Base-by-base conservation (phyloP, 305 asterid species). In the Caryopteris hybrid region DNA sequence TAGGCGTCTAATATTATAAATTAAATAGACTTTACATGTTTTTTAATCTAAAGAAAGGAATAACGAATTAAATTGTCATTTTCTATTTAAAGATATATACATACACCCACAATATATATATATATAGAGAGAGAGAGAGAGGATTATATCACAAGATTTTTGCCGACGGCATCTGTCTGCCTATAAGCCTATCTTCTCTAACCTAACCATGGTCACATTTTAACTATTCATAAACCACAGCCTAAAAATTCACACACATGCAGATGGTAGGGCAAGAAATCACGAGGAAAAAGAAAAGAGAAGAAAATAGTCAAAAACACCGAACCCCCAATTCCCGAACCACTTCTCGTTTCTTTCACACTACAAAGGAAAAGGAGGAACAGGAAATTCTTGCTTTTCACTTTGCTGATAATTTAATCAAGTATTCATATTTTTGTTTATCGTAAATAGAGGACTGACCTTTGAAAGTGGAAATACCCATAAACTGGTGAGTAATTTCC, bases 161-260 rank as follows among this genome's bases (percentile, higher is more conserved):
- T 55, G 77, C 79, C 76, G 68, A 73, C 70, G 58, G 43, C 66
- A 6, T 10, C 10, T 29, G 3, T 20, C 54, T 47, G 1, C 2
- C 10, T 2, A 36, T 6, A 36, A 36, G 41, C 11, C 41, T 36
- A 36, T 36, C 41, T 36, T 29, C 14, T 14, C 31, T 52, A 78
- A 78, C 81, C 74, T 70, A 68, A 86, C 88, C 80, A 82, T 50
- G 86, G 89, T 86, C 75, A 77, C 68, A 12, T 22, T 36, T 73
- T 59, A 66, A 71, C 77, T 57, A 8, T n/a, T 53, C 67, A 43
- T 58, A 66, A 73, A 55, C 57, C 73, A 17, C 55, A 34, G 22
- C 52, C 75, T 16, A 25, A 66, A 60, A 54, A 52, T 42, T 61
- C 60, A 61, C 57, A 64, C 80, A 69, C 76, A 72, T 67, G 68